A percentile compares a stretch with the other conserved stretches of the same genome.
phyloP scores from a whole-genome alignment of 176 grass and related monocot genomes.

The sorghum (Sorghum bicolor) region Sorghum_bicolor_NCBIv3 NC_012873.2:55008501-55009000 shows the following conservation, averaged over 20 bases:
- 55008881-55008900: slow-evolving; percentile 19
- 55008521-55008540: background rate
- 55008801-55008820: background rate
- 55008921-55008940: background rate
- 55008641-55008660: background rate
- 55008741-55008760: slow-evolving; percentile 2
- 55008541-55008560: background rate
- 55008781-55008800: background rate
- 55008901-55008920: slow-evolving; percentile 25
- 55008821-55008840: background rate
- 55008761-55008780: background rate
- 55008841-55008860: background rate
- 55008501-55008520: background rate
- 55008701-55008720: background rate
- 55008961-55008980: slow-evolving; percentile 1
- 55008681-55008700: background rate
- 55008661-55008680: slow-evolving; percentile 4
- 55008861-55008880: background rate
- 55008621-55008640: background rate
- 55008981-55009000: background rate
- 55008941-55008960: slow-evolving; percentile 17
- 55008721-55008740: background rate
- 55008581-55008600: background rate
- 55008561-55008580: background rate
- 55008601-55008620: background rate